Conservation (phyloP, 306 rosid genomes). For the Trichosanthes cucumerina region DNA sequence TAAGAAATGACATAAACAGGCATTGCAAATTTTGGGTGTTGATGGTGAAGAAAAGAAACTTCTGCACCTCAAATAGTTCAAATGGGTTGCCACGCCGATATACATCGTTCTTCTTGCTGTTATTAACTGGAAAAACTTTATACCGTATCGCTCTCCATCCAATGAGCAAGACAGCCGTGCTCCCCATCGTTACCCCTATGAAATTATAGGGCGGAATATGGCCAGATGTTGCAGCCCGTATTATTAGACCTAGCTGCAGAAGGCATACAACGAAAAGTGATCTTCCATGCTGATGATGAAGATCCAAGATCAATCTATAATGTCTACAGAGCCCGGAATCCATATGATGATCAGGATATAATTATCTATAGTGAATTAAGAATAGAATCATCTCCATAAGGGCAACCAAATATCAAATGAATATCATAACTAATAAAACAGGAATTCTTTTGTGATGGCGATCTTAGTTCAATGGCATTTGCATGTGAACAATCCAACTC, state of each 20-base stretch:
- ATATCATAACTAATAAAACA: not conserved
- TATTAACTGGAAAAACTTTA: conserved; percentile 37
- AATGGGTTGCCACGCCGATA: conserved; percentile 85
- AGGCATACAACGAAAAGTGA: not conserved
- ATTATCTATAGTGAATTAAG: not conserved
- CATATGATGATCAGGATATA: not conserved
- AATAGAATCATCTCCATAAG: not conserved
- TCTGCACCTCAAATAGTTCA: conserved; percentile 79
- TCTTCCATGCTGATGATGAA: not conserved
- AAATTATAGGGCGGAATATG: conserved; percentile 56
- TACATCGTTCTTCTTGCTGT: conserved; percentile 53
- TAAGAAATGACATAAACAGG: not conserved
- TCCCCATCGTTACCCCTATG: conserved; percentile 60
- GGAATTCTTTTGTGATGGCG: not conserved
- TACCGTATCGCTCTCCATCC: conserved; percentile 62
- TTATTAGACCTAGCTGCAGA: conserved; percentile 62
- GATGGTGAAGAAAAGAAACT: not conserved
- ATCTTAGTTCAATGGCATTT: not conserved
- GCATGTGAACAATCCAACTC: not conserved
- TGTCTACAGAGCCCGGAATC: not conserved
- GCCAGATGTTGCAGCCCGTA: conserved; percentile 46
- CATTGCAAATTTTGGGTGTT: not conserved
- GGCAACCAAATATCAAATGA: not conserved
- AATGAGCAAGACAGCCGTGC: conserved; percentile 77
- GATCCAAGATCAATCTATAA: not conserved